A percentile compares a stretch with the other conserved stretches of the same genome.
These are phyloP conservation scores for Neopestalotiopsis sp. DNA, from an alignment of 2,329 filamentous ascomycete genomes.

Conservation along the genomic window DNA sequence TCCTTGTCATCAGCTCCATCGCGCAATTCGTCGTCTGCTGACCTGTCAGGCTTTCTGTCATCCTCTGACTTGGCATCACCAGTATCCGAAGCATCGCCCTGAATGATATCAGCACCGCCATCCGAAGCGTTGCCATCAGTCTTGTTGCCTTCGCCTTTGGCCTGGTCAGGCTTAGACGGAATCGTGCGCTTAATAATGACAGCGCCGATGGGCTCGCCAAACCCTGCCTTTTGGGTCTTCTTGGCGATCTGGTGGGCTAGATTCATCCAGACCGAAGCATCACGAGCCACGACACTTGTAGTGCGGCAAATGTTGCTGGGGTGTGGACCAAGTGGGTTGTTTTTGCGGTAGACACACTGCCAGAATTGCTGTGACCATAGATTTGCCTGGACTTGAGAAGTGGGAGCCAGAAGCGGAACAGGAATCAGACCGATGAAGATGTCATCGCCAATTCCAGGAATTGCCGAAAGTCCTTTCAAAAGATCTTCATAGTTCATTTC, in stretches of 20 bases:
- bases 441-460: slow-evolving; percentile 57
- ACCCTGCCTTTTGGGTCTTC: slow-evolving; percentile 59
- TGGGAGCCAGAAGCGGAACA: slow-evolving; percentile 76
- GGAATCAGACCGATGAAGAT: slow-evolving; percentile 66
- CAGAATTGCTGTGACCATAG: slow-evolving; percentile 79
- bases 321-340: slow-evolving; percentile 84
- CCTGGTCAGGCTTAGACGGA: slow-evolving; percentile 27
- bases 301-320: slow-evolving; percentile 74
- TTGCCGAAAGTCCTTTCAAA: slow-evolving; percentile 46
- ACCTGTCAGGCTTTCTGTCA: slow-evolving; percentile 17
- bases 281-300: slow-evolving; percentile 69
- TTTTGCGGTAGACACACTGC: slow-evolving; percentile 86
- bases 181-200: slow-evolving; percentile 70
- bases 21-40: slow-evolving; percentile 16
- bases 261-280: slow-evolving; percentile 70
- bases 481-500: slow-evolving; percentile 61
- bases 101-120: slow-evolving; percentile 9
- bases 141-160: slow-evolving; percentile 20
- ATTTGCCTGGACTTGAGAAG: slow-evolving; percentile 75
- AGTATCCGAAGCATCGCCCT: slow-evolving; percentile 13
- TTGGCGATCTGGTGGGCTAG: slow-evolving; percentile 68
- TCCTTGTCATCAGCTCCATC: slow-evolving; percentile 32
- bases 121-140: slow-evolving; percentile 15
- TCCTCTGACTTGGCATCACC: slow-evolving; percentile 10
- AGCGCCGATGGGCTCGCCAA: slow-evolving; percentile 74